Evolutionary conservation across 2,329 filamentous ascomycete genomes (phyloP).

Genomic region (Exophiala bonariae): DNA sequence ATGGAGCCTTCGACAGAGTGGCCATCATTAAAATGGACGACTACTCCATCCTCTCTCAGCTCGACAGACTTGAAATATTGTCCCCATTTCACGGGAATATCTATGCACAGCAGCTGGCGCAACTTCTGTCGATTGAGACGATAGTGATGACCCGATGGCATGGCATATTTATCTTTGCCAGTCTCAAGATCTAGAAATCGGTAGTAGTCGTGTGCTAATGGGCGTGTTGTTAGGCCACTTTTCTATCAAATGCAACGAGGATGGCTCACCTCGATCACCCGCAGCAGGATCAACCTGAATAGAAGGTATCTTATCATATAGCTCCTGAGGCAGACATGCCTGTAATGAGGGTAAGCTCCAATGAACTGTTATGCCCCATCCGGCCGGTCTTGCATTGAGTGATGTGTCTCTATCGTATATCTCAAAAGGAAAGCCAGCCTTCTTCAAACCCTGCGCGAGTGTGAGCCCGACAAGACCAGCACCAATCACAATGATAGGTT

Average conservation of each 20-base stretch:
- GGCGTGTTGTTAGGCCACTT: background rate
- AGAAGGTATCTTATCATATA: constrained; percentile 28
- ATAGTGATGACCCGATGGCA: constrained; percentile 30
- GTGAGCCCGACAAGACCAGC: constrained; percentile 25
- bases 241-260: background rate
- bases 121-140: constrained; percentile 33
- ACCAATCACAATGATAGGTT: constrained; percentile 36
- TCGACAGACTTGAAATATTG: constrained; percentile 23
- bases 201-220: constrained; percentile 21
- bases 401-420: constrained; percentile 32
- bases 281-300: constrained; percentile 29
- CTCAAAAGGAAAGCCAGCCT: constrained; percentile 30
- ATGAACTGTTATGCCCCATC: constrained; percentile 36
- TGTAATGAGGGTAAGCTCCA: constrained; percentile 29
- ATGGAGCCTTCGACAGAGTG: constrained; percentile 18
- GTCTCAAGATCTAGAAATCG: constrained; percentile 32
- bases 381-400: constrained; percentile 6
- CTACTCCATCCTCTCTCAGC: background rate
- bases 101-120: constrained; percentile 28
- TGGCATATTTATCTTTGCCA: constrained; percentile 31
- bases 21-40: constrained; percentile 24
- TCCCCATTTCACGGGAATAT: constrained; percentile 29
- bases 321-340: constrained; percentile 25
- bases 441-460: constrained; percentile 21
- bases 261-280: constrained; percentile 25